These are phyloP conservation scores for Saksenaea oblongispora DNA, from an alignment of 371 early-diverging fungal species.

Conservation along the genomic window DNA sequence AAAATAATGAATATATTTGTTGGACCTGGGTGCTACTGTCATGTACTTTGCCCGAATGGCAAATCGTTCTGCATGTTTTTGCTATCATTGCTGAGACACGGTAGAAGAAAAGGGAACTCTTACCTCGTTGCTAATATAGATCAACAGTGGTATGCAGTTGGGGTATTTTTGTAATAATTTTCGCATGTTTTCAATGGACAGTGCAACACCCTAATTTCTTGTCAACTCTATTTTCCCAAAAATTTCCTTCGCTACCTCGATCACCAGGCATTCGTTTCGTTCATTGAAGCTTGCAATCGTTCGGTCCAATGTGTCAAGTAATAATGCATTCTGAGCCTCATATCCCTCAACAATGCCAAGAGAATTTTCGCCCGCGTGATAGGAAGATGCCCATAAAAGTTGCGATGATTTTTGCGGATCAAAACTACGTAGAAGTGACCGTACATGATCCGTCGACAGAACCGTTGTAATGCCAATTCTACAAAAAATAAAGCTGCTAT, in stretches of 20 bases:
- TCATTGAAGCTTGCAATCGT: constrained; percentile 20
- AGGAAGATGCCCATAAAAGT: constrained; percentile 39
- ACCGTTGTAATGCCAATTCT: constrained; percentile 42
- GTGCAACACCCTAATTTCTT: constrained; percentile 28
- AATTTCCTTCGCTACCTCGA: constrained; percentile 23
- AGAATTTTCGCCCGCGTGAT: constrained; percentile 29
- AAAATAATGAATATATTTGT: constrained; percentile 43
- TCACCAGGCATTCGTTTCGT: constrained; percentile 36
- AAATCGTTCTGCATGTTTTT: constrained; percentile 42
- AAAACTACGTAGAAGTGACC: constrained; percentile 38
- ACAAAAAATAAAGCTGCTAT: background rate
- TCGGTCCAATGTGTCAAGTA: constrained; percentile 30
- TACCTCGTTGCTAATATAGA: constrained; percentile 42
- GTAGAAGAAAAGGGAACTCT: background rate
- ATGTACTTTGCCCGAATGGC: constrained; percentile 49
- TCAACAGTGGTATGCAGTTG: constrained; percentile 37
- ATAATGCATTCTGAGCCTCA: constrained; percentile 37
- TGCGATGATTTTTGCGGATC: constrained; percentile 23
- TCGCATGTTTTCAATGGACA: constrained; percentile 39
- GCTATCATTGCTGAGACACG: constrained; percentile 7
- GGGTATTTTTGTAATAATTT: constrained; percentile 21
- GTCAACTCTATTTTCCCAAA: background rate
- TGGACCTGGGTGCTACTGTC: constrained; percentile 38
- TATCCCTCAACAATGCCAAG: constrained; percentile 25
- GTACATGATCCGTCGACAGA: constrained; percentile 39